Evolutionary conservation across 257 asterid genomes (phyloP).

Genomic region (Nemophila menziesii): DNA sequence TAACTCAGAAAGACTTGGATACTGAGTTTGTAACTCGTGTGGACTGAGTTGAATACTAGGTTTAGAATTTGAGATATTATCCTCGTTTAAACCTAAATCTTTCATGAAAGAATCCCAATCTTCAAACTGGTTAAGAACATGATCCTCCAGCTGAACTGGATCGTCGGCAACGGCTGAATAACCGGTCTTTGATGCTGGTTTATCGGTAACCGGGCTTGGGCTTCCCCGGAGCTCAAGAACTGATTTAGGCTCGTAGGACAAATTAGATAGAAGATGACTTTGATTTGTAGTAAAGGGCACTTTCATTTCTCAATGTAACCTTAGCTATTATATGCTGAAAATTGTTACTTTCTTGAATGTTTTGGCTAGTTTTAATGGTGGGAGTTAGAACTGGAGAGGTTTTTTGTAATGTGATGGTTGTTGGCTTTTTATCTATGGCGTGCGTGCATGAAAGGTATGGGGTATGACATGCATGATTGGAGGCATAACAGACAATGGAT

Average conservation of each 20-base stretch:
- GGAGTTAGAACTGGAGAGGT: constrained; percentile 16
- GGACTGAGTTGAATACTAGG: constrained; percentile 2
- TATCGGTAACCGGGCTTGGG: constrained; percentile 43
- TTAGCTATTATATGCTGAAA: background rate
- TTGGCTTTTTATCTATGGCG: constrained; percentile 23
- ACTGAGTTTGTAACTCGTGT: constrained; percentile 17
- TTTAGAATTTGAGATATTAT: constrained; percentile 3
- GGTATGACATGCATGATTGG: constrained; percentile 12
- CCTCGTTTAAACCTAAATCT: constrained; percentile 67
- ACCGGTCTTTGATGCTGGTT: constrained; percentile 17
- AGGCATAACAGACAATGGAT: background rate
- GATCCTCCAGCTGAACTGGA: constrained; percentile 59
- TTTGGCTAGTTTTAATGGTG: constrained; percentile 3
- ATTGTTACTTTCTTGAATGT: background rate
- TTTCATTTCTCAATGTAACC: constrained; percentile 35
- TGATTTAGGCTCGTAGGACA: constrained; percentile 65
- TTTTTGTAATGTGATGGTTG: constrained; percentile 36
- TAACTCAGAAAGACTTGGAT: constrained; percentile 25
- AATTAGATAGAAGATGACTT: constrained; percentile 10
- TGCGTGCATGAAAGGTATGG: constrained; percentile 27
- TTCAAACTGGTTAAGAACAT: constrained; percentile 50
- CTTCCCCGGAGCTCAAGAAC: constrained; percentile 72
- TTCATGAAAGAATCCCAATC: constrained; percentile 85
- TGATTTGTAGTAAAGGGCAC: constrained; percentile 58
- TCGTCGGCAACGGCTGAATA: constrained; percentile 20